Base-by-base conservation (phyloP, 768 basidiomycete genomes). In the Tulasnella sp. region DNA sequence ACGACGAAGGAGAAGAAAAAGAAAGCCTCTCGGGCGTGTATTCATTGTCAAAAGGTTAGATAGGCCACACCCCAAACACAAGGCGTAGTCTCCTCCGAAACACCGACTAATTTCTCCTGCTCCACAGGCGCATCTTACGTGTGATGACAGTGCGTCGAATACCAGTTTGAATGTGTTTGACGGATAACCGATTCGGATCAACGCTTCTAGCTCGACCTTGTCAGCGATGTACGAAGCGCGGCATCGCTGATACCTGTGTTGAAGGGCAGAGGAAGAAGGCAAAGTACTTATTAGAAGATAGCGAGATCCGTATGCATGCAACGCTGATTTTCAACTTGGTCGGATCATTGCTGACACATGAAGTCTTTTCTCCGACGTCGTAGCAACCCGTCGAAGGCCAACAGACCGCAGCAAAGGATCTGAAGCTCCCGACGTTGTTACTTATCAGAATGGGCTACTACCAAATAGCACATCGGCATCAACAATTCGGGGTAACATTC, bases 241-340 rank as follows among this genome's bases (percentile, higher is more conserved):
- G 92, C 24, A 86, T 94, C 66, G 86, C 84, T 1, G 80, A 81
- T 55, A 84, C 82, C 56, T 99, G 96, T 68, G 84, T 87, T 17
- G 96, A 99, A 68, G 96, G 96, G 1, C 86, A 88, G 64, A 82
- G 96, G 67, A 99, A 99, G 73, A 97, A 97, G 73, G 95, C 96
- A 9, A 97, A 98, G 68, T 99, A 98, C 71, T 80, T 99, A 15
- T 76, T 95, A 59, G 91, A 95, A 70, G 90, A 94, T 43, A 88
- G 89, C 48, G 94, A 98, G 70, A 83, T 94, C 58, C 87, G 92
- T 89, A 69, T 65, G 72, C 64, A 50, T 24, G 38, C 27, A 32
- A 30, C 34, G n/a, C n/a, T n/a, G 45, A n/a, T 26, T 9, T 15
- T 19, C 15, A 3, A 15, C 24, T 58, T 21, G 61, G 50, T 3